Conservation (phyloP, 2,329 filamentous ascomycete genomes). For the Cladosporium halotolerans region DNA sequence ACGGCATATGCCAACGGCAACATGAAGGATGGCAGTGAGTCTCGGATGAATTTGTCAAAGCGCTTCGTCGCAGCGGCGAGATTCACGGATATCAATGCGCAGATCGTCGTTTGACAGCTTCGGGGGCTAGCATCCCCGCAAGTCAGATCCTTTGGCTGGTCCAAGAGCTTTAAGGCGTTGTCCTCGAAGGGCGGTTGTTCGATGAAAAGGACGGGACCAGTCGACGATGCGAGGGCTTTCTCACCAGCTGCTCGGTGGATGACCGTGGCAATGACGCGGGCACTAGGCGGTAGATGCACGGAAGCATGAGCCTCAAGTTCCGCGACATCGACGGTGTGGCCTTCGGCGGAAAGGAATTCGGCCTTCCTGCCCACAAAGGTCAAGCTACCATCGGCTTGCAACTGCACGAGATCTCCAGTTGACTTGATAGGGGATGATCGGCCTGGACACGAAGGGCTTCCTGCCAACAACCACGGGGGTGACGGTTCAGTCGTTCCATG, state of each 20-base stretch:
- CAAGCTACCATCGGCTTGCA: constrained; percentile 15
- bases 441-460: constrained; percentile 5
- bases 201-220: constrained; percentile 29
- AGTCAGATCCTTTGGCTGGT: constrained; percentile 20
- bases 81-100: constrained; percentile 21
- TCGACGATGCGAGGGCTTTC: neutral
- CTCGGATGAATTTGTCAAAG: constrained; percentile 37
- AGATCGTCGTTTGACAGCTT: constrained; percentile 16
- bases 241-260: constrained; percentile 9
- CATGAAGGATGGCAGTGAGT: constrained; percentile 44
- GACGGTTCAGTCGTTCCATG: constrained; percentile 18
- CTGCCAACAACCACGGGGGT: constrained; percentile 13
- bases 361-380: constrained; percentile 62
- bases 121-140: neutral
- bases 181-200: constrained; percentile 26
- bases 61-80: constrained; percentile 35
- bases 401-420: constrained; percentile 20
- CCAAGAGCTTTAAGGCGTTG: constrained; percentile 25
- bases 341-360: constrained; percentile 70
- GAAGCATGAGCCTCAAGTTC: constrained; percentile 52
- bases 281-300: constrained; percentile 29
- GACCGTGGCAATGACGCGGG: constrained; percentile 25
- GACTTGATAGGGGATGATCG: constrained; percentile 24
- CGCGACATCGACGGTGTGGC: constrained; percentile 67
- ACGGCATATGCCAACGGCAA: constrained; percentile 41